Evolutionary conservation across 139 green algal species (phyloP), one percentile per base, ranked within the genome.

Genomic region (Chlamydomonas sphaeroides): DNA sequence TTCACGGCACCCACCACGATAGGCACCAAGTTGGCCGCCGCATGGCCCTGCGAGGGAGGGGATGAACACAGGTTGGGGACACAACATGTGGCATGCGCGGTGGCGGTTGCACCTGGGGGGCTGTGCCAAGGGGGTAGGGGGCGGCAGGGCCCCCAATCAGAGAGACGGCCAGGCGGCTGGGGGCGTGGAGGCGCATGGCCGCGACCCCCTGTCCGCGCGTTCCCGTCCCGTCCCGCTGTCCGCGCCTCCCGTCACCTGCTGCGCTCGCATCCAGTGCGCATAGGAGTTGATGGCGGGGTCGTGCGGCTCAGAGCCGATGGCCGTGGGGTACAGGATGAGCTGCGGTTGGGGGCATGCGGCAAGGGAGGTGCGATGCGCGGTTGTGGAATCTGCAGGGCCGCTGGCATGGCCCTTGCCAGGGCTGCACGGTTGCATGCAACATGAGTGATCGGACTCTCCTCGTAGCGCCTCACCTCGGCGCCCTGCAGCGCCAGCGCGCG

Each of bases 311-410:
- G 49, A 87, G 67, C 93, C 93, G 62, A 96, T 96, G 20, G 93
- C 93, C 1, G 93, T 94, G 26, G 93, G 93, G 84, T 94, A 96
- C 59, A 96, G 88, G 21, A 96, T 69, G 17, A 96, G 36, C 88
- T 92, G 84, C 70, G 53, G 23, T n/a, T n/a, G n/a, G n/a, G n/a
- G n/a, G n/a, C n/a, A n/a, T n/a, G n/a, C n/a, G n/a, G n/a, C n/a
- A n/a, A n/a, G n/a, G n/a, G n/a, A n/a, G n/a, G n/a, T n/a, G n/a
- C n/a, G n/a, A n/a, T n/a, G n/a, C n/a, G n/a, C n/a, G n/a, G n/a
- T n/a, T n/a, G n/a, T n/a, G n/a, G n/a, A n/a, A n/a, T n/a, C n/a
- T n/a, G n/a, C n/a, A n/a, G n/a, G n/a, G n/a, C n/a, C n/a, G n/a
- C n/a, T n/a, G n/a, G n/a, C n/a, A n/a, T n/a, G n/a, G n/a, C n/a